Evolutionary conservation across 2,329 filamentous ascomycete genomes (phyloP).

Genomic region (Stenocarpella maydis): DNA sequence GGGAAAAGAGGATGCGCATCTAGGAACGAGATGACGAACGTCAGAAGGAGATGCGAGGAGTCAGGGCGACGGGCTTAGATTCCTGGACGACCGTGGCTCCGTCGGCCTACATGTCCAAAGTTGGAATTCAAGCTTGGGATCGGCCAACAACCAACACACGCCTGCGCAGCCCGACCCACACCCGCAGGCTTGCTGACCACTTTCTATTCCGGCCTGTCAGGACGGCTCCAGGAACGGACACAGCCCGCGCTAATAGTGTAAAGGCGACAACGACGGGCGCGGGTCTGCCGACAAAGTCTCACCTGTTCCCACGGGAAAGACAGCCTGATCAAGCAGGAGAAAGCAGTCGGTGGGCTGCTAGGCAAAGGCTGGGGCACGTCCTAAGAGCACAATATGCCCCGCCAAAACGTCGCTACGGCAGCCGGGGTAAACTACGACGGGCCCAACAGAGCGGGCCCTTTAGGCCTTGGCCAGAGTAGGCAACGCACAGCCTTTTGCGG

Average conservation of each 20-base stretch:
- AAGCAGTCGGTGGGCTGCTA: not conserved
- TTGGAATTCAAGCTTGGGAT: constrained; percentile 16
- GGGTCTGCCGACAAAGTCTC: constrained; percentile 24
- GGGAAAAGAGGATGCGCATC: constrained; percentile 24
- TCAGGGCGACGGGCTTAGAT: constrained; percentile 20
- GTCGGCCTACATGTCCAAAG: constrained; percentile 21
- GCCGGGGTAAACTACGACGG: constrained; percentile 21
- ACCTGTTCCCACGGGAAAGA: constrained; percentile 1
- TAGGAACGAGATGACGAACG: constrained; percentile 32
- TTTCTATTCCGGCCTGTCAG: constrained; percentile 14
- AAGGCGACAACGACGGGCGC: constrained; percentile 12
- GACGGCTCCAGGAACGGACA: constrained; percentile 24
- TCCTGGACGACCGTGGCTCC: constrained; percentile 20
- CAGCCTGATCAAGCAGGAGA: constrained; percentile 24
- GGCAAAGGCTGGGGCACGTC: not conserved
- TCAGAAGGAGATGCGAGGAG: constrained; percentile 29
- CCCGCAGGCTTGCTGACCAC: constrained; percentile 10
- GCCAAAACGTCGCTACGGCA: not conserved
- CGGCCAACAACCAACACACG: constrained; percentile 17
- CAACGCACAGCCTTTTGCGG: constrained; percentile 12
- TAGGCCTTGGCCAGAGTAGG: constrained; percentile 5
- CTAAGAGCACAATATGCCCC: constrained; percentile 6
- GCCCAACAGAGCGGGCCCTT: not conserved
- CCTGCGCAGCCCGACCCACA: constrained; percentile 19
- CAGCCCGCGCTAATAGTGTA: constrained; percentile 18